Conservation (phyloP, 2,329 filamentous ascomycete genomes). For the Nigrospora osmanthi region DNA sequence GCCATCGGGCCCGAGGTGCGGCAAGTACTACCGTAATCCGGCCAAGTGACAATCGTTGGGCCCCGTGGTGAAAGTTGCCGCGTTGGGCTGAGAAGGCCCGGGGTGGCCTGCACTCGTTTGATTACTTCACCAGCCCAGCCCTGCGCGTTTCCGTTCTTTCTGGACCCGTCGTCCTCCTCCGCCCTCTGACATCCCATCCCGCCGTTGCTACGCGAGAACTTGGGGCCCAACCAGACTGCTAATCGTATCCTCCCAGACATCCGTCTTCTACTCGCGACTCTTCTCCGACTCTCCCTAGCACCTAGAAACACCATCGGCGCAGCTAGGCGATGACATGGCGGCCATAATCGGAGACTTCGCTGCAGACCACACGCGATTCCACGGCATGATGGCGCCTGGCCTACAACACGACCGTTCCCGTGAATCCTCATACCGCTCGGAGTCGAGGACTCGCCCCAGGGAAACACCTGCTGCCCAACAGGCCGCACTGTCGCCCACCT, state of each 20-base stretch:
- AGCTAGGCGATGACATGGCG: slow-evolving; percentile 37
- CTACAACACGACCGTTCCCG: slow-evolving; percentile 39
- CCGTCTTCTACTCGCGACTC: too few species aligned
- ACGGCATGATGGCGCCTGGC: slow-evolving; percentile 55
- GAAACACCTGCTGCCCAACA: slow-evolving; percentile 13
- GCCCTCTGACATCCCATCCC: too few species aligned
- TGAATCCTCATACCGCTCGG: slow-evolving; percentile 30
- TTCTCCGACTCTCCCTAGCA: neutral
- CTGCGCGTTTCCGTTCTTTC: too few species aligned
- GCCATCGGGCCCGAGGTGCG: too few species aligned
- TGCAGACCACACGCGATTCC: slow-evolving; percentile 63
- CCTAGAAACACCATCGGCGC: neutral
- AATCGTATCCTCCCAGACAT: too few species aligned
- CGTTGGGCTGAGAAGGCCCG: neutral
- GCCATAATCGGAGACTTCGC: slow-evolving; percentile 64
- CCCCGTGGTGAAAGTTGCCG: neutral
- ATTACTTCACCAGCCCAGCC: too few species aligned
- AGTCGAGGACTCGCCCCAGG: slow-evolving; percentile 25
- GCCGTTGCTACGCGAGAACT: too few species aligned
- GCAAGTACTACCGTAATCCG: too few species aligned
- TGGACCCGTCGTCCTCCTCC: too few species aligned
- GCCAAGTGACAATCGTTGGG: too few species aligned
- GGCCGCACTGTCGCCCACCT: slow-evolving; percentile 12
- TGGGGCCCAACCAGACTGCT: too few species aligned
- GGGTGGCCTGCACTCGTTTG: too few species aligned